Evolutionary conservation across 176 grass and related monocot genomes (phyloP), one percentile per base, ranked within the genome.

Genomic region (Canna indica): DNA sequence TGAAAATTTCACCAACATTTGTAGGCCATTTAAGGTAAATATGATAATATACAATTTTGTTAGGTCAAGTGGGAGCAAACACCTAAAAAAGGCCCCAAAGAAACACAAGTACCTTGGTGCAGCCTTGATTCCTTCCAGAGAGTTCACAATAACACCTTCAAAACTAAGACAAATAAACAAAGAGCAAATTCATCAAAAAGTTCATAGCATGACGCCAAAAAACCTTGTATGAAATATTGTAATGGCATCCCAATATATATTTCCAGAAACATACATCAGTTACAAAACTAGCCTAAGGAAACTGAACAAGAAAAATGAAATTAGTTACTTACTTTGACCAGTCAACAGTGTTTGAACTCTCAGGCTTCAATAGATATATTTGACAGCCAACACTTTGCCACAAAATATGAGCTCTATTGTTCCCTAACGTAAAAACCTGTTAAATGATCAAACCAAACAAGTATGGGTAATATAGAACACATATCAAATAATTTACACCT

Each of bases 261-360:
- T 50, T 29, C 57, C 57, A 36, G 22, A 67, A 38, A 41, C 36
- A 27, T 14, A 41, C 36, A 27, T 14, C 22, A 27, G 11, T 26
- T 13, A 13, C 11, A 41, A 77, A 72, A 31, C 45, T 22, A 50
- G 63, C 45, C 71, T 12, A 46, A 41, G 8, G 50, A 56, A 31
- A 25, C 45, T 18, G 41, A 68, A 28, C 64, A 31, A 54, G 35
- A 8, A 35, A 29, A 58, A 32, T 42, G 65, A n/a, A 64, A 35
- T 13, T 67, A 1, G 58, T 54, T 53, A 78, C 89, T 88, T 76
- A 99, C 94, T 85, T 90, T 82, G 69, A 93, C 94, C 94, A 99
- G 81, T 99, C 82, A 10, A 93, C 52, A 57, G 31, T 77, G 59
- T 73, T 66, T 76, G 75, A 80, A 42, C 30, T 80, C 59, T 73